Evolutionary conservation across 257 asterid species (phyloP).

Genomic region (Haberlea rhodopensis): DNA sequence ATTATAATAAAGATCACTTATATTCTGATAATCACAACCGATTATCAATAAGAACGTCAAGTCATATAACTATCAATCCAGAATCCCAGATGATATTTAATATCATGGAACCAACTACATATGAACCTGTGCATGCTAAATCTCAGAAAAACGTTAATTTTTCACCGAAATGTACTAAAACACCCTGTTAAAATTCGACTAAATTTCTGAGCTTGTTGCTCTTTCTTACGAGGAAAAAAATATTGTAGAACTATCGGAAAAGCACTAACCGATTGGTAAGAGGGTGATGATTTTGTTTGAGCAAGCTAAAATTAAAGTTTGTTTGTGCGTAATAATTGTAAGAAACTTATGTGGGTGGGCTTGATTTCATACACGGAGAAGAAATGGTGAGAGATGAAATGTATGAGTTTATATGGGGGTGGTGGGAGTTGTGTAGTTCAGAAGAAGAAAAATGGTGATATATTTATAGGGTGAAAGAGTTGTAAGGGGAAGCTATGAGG

Average conservation of each 20-base stretch:
- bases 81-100: neutral
- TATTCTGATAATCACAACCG: neutral
- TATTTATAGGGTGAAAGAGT: slow-evolving; percentile 36
- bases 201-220: neutral
- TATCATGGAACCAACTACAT: neutral
- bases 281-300: no score
- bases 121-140: neutral
- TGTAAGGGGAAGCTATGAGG: slow-evolving; percentile 24
- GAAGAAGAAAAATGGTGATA: slow-evolving; percentile 21
- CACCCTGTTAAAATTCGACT: no score
- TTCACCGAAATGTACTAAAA: no score
- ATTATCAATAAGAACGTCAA: neutral
- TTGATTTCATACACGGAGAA: no score
- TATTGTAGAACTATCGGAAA: neutral
- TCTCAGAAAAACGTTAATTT: no score
- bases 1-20: neutral
- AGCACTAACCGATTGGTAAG: neutral
- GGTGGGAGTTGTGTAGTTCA: neutral
- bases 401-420: slow-evolving; percentile 18
- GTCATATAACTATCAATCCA: neutral
- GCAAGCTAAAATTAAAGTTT: neutral
- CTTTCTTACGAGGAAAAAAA: neutral
- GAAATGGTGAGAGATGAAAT: neutral
- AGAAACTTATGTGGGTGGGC: no score
- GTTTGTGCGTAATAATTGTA: neutral